These are phyloP conservation scores for Talaromyces liani DNA, from an alignment of 495 filamentous ascomycete genomes.

Conservation along the genomic window DNA sequence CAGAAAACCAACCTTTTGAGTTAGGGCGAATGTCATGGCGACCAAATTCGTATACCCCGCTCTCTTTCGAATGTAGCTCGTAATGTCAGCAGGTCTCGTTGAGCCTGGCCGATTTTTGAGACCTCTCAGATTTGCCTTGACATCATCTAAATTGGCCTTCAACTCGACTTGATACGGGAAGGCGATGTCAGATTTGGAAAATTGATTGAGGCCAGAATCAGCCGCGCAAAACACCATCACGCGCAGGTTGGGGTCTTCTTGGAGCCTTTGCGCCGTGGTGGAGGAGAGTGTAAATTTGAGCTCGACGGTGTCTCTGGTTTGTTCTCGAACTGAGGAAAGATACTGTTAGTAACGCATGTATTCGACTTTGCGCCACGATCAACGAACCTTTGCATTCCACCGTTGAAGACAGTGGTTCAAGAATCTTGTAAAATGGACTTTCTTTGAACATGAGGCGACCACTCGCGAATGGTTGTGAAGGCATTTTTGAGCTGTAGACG, in stretches of 20 bases:
- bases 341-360: conserved; percentile 11
- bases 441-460: conserved; percentile 54
- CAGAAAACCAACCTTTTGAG: conserved; percentile 58
- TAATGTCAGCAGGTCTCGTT: conserved; percentile 87
- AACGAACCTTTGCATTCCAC: conserved; percentile 61
- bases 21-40: conserved; percentile 85
- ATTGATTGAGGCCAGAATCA: conserved; percentile 44
- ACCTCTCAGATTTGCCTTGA: conserved; percentile 84
- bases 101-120: conserved; percentile 94
- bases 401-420: conserved; percentile 52
- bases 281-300: conserved; percentile 45
- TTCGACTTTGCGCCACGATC: background rate
- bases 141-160: conserved; percentile 77
- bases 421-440: conserved; percentile 68
- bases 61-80: conserved; percentile 61
- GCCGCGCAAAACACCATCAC: conserved; percentile 79
- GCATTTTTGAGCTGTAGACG: conserved; percentile 20
- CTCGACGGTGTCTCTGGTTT: conserved; percentile 44
- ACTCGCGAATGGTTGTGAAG: conserved; percentile 27
- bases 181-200: conserved; percentile 61
- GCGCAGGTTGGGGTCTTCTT: conserved; percentile 44
- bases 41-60: conserved; percentile 66
- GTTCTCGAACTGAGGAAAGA: conserved; percentile 36
- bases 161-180: conserved; percentile 91
- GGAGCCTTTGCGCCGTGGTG: conserved; percentile 40